Evolutionary conservation across 305 asterid genomes (phyloP).

Genomic region (Rubia peregrina): DNA sequence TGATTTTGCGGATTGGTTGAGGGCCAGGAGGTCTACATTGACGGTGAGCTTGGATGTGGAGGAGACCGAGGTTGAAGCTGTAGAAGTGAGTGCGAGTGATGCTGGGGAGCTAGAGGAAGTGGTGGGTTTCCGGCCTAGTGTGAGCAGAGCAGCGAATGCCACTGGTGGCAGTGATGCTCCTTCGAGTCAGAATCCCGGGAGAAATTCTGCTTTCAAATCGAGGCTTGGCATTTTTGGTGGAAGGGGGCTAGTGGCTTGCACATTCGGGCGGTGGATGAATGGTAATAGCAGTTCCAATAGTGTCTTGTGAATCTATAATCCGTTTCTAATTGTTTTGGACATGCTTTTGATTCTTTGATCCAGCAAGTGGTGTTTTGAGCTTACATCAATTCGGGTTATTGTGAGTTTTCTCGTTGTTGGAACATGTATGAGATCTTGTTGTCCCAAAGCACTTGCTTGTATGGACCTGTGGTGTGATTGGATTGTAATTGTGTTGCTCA

Average conservation of each 20-base stretch:
- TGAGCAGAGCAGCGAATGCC: constrained; percentile 16
- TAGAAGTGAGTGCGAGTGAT: constrained; percentile 40
- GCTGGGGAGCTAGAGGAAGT: constrained; percentile 50
- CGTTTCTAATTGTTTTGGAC: constrained; percentile 12
- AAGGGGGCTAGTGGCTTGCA: constrained; percentile 61
- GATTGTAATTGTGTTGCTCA: background rate
- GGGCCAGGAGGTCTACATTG: constrained; percentile 22
- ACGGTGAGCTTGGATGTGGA: constrained; percentile 26
- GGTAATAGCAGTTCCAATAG: constrained; percentile 40
- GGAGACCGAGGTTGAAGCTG: constrained; percentile 20
- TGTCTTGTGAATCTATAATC: constrained; percentile 28
- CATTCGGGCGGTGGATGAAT: constrained; percentile 59
- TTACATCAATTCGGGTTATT: constrained; percentile 8
- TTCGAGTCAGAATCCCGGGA: constrained; percentile 39
- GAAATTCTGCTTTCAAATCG: constrained; percentile 36
- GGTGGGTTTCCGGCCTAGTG: constrained; percentile 40
- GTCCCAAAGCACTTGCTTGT: constrained; percentile 10
- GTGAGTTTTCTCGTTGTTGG: background rate
- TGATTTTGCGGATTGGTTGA: constrained; percentile 30
- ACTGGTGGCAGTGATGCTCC: constrained; percentile 27
- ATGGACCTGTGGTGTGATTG: constrained; percentile 1
- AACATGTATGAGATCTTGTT: constrained; percentile 1
- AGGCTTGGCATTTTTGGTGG: constrained; percentile 61
- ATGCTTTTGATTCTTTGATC: constrained; percentile 16
- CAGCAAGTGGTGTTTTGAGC: constrained; percentile 3